Evolutionary conservation across 768 basidiomycete genomes (phyloP).

Genomic region (Suillus weaverae): DNA sequence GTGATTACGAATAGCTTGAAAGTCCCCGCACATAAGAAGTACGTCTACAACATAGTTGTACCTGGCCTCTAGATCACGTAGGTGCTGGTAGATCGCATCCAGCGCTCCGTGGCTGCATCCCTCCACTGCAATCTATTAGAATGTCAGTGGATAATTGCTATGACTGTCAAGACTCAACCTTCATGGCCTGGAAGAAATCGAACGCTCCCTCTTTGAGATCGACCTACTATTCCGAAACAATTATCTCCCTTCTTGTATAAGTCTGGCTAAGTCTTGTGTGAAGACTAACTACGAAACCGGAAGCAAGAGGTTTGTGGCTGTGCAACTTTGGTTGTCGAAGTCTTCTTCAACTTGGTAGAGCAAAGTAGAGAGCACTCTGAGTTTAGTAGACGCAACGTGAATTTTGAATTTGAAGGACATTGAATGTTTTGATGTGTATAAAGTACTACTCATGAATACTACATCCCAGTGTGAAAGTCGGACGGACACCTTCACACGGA

Average conservation of each 20-base stretch:
- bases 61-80: constrained; percentile 58
- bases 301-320: not conserved
- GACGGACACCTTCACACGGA: not conserved
- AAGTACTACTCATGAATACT: not conserved
- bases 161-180: not conserved
- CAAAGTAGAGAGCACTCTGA: no score
- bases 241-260: not conserved
- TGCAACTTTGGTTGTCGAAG: not conserved
- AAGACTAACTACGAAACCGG: not conserved
- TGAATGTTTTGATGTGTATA: not conserved
- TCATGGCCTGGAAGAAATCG: not conserved
- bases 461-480: not conserved
- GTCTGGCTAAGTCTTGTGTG: not conserved
- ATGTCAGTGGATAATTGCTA: not conserved
- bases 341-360: no score
- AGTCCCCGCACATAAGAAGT: constrained; percentile 94
- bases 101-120: constrained; percentile 96
- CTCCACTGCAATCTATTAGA: constrained; percentile 75
- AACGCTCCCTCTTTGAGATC: not conserved
- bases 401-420: not conserved
- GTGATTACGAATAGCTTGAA: constrained; percentile 86
- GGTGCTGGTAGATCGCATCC: constrained; percentile 80
- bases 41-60: constrained; percentile 75
- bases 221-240: not conserved
- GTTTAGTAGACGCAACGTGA: no score